Evolutionary conservation across 495 filamentous ascomycete genomes (phyloP).

Genomic region (Aspergillus mulundensis): DNA sequence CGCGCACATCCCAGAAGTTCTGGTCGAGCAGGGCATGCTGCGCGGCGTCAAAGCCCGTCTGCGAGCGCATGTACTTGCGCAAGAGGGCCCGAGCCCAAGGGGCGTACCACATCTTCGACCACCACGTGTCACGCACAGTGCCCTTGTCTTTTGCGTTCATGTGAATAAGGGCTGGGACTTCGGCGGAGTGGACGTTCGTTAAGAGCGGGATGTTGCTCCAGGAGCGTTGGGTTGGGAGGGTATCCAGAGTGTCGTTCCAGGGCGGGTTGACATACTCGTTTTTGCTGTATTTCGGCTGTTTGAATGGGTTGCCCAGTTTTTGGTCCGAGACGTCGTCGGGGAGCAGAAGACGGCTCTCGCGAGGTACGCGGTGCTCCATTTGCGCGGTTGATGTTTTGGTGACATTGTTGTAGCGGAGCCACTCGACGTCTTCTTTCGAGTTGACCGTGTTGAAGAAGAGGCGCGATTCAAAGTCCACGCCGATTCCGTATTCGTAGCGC

Average conservation of each 20-base stretch:
- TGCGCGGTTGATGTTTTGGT: constrained; percentile 37
- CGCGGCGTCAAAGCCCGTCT: constrained; percentile 39
- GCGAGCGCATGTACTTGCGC: constrained; percentile 44
- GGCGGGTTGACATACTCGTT: constrained; percentile 32
- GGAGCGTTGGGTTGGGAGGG: constrained; percentile 33
- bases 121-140: constrained; percentile 40
- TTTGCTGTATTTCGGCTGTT: constrained; percentile 29
- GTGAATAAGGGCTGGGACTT: constrained; percentile 49
- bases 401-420: constrained; percentile 45
- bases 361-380: constrained; percentile 38
- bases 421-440: constrained; percentile 42
- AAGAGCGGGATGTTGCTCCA: constrained; percentile 50
- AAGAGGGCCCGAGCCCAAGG: constrained; percentile 50
- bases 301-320: constrained; percentile 36
- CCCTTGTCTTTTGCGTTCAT: constrained; percentile 40
- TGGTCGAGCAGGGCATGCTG: constrained; percentile 45
- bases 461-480: constrained; percentile 52
- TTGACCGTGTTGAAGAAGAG: constrained; percentile 51
- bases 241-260: constrained; percentile 41
- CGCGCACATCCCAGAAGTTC: constrained; percentile 50
- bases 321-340: constrained; percentile 38
- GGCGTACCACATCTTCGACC: constrained; percentile 57
- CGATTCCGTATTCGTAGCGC: constrained; percentile 55
- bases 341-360: constrained; percentile 40
- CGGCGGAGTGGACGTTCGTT: constrained; percentile 49